phyloP scores from a whole-genome alignment of 345 rosid genomes.

The Viola odorata region DNA sequence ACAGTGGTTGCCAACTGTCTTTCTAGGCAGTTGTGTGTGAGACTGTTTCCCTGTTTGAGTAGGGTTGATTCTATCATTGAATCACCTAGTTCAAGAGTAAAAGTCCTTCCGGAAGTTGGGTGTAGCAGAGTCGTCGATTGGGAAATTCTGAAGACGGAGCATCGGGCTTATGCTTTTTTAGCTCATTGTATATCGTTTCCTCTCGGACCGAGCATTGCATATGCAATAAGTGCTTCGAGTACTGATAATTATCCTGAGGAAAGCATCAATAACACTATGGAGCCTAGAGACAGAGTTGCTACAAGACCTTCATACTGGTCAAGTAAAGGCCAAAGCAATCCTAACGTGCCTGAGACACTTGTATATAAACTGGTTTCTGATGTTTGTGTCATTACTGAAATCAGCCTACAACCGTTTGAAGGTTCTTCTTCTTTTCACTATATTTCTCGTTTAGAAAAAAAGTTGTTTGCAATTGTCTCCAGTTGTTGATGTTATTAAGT shows the following conservation, averaged over 20 bases:
- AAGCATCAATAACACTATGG: constrained; percentile 68
- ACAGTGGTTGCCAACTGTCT: constrained; percentile 59
- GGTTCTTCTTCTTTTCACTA: constrained; percentile 35
- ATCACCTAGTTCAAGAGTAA: constrained; percentile 6
- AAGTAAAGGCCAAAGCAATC: constrained; percentile 60
- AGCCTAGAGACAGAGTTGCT: constrained; percentile 39
- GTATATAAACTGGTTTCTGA: constrained; percentile 56
- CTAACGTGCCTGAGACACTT: constrained; percentile 84
- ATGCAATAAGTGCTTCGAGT: constrained; percentile 77
- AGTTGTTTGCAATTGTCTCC: constrained; percentile 1
- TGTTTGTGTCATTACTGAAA: constrained; percentile 65
- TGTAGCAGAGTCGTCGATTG: constrained; percentile 39
- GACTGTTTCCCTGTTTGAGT: constrained; percentile 55
- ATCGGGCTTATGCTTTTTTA: constrained; percentile 59
- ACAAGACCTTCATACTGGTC: constrained; percentile 86
- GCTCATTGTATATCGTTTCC: constrained; percentile 37
- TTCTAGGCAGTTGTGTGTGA: constrained; percentile 57
- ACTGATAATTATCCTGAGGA: constrained; percentile 87
- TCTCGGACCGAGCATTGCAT: constrained; percentile 41
- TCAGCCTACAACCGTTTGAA: constrained; percentile 70
- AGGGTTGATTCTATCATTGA: constrained; percentile 46
- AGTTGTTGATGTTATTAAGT: constrained; percentile 10
- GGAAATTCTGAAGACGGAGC: constrained; percentile 55
- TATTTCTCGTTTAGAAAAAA: neutral
- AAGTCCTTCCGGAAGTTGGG: constrained; percentile 37